phyloP scores from a whole-genome alignment of 164 flowering plant species.

The Platanus orientalis region DNA sequence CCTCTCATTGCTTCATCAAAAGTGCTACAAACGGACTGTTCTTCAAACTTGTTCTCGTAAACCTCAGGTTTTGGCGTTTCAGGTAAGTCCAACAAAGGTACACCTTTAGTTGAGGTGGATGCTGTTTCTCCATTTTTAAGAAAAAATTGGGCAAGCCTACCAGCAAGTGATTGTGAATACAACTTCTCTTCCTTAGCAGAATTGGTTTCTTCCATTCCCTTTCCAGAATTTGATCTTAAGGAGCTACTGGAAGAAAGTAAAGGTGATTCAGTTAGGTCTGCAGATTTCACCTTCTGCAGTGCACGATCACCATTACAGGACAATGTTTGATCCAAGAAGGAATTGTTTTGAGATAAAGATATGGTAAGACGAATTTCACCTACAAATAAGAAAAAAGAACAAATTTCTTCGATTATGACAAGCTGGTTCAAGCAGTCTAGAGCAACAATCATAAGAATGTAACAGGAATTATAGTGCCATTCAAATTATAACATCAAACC shows the following conservation, averaged over 20 bases:
- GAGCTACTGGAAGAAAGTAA: slow-evolving; percentile 24
- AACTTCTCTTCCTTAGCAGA: slow-evolving; percentile 53
- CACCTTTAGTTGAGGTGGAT: slow-evolving; percentile 19
- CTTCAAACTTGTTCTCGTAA: slow-evolving; percentile 37
- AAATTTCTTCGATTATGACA: neutral
- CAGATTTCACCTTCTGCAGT: slow-evolving; percentile 16
- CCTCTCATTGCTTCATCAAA: slow-evolving; percentile 63
- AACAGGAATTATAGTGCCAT: neutral
- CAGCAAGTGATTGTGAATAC: slow-evolving; percentile 34
- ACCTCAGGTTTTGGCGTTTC: slow-evolving; percentile 36
- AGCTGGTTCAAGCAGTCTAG: neutral
- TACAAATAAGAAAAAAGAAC: slow-evolving; percentile 14
- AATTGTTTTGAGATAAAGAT: slow-evolving; percentile 46
- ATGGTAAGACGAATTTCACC: slow-evolving; percentile 82
- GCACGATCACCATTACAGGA: slow-evolving; percentile 25
- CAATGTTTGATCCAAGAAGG: slow-evolving; percentile 26
- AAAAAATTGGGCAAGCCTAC: slow-evolving; percentile 64
- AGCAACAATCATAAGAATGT: neutral
- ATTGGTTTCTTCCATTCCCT: slow-evolving; percentile 31
- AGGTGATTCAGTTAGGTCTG: slow-evolving; percentile 35
- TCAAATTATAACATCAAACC: neutral
- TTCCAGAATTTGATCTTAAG: slow-evolving; percentile 32
- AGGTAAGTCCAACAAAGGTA: slow-evolving; percentile 29
- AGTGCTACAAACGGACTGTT: slow-evolving; percentile 32
- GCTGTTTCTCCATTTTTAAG: slow-evolving; percentile 40